Base-by-base conservation (phyloP, 1,139 yeast species). In the Taiozyma sp. region DNA sequence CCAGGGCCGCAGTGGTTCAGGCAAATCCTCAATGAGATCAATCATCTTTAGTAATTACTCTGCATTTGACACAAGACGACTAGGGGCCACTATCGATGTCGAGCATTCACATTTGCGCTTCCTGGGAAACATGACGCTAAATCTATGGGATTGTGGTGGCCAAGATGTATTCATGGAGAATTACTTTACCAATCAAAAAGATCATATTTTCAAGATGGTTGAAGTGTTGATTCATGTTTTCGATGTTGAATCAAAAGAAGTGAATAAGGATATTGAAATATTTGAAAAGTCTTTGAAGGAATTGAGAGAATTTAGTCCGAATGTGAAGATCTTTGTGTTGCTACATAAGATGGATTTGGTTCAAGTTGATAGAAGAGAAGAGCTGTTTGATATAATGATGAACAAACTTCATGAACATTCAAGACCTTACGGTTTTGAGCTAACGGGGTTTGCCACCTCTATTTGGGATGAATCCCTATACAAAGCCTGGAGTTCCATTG, bases 61-160 rank as follows among this genome's bases (percentile, higher is more conserved):
- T 4, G 99, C 99, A 0, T 89, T 92, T 65, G 99, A 93, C 65
- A 93, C 99, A 2, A 78, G 98, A 59, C 76, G 99, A 55, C 72
- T 93, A 16, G 99, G 99, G 1, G 99, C 99, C 27, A 93, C 99
- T 1, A 92, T 95, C 54, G 99, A 95, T 65, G 98, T 93, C 28
- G 99, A 95, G 66, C 97, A 93, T 65, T 91, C 98, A 5, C 97
- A 93, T 69, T 74, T 93, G 50, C 74, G 98, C 51, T 92, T 93
- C 65, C 74, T 93, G 54, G 97, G 97, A 5, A 92, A 93, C 66
- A 90, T 93, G 96, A 91, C 97, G 1, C 76, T 93, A 51, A 93
- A 93, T 62, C 73, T 93, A 36, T 92, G 99, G 99, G 99, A 93
- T 68, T 93, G 99, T 71, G 99, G 99, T 59, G 96, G 96, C 4